Evolutionary conservation across 257 asterid genomes (phyloP), one percentile per base, ranked within the genome.

Genomic region (Phtheirospermum japonicum): DNA sequence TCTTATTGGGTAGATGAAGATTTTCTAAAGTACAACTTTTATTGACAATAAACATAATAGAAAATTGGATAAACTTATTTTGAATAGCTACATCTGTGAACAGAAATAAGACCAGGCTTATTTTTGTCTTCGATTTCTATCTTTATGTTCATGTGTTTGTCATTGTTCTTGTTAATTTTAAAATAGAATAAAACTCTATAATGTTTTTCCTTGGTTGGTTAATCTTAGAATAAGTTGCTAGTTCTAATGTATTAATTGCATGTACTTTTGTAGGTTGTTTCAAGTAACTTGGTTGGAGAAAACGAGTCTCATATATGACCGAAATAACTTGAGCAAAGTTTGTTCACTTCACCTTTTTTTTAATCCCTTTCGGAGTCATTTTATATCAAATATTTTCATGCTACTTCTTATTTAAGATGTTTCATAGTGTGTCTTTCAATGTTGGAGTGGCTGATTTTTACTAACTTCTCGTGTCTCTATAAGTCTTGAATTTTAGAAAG

Each of bases 251-350:
- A 68, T 69, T 61, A 62, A 71, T 70, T 49, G 45, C 12, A 51
- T 71, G 52, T 71, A 64, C 71, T 75, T 76, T 82, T 87, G 94
- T 78, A 93, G 99, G 96, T 93, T 93, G 82, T 80, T 83, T 87
- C 99, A 87, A 79, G 86, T 93, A 59, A 85, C 77, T 68, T 93
- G 97, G 99, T 46, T 70, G 96, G 64, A 73, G 79, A 77, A 83
- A 59, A 83, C 80, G 61, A 97, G 95, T 82, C 89, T 85, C 87
- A 79, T 80, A 66, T 93, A 89, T 70, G 89, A 85, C 85, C 85
- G 79, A 52, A 68, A 79, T 79, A 68, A 85, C 79, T 78, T 93
- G 30, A 85, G 83, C 78, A 79, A 75, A 60, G 99, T 93, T 76
- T 71, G 95, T 85, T 73, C 86, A 52, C 42, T 73, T 70, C 75